Evolutionary conservation across 345 rosid species (phyloP), one percentile per base, ranked within the genome.

Genomic region (Camelina neglecta): DNA sequence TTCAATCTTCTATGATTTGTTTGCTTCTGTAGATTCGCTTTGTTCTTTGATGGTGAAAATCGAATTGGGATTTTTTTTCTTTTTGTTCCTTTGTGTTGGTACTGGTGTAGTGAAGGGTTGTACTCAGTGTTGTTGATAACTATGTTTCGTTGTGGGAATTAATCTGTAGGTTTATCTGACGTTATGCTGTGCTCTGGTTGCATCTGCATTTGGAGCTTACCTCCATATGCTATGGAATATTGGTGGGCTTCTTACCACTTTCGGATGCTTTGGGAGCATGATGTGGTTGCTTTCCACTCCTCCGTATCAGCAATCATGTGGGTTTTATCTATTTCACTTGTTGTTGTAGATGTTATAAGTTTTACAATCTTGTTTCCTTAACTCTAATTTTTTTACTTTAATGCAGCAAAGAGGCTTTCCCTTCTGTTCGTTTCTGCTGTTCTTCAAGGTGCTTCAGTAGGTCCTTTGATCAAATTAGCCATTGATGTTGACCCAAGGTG

Each of bases 401-500:
- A 69, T 16, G 72, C 89, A 92, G 96, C 78, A 75, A 92, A 86
- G 86, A 85, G 96, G 82, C 79, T 87, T 31, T 66, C 77, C 49
- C 88, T 92, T 20, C 59, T 92, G 71, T 80, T 92, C 88, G 78
- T 84, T 2, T 74, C 97, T 2, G 84, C 87, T 0, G 70, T 86
- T 4, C 76, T 92, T 51, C 76, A 90, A 81, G 96, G 97, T 47
- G 97, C 93, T 60, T 84, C 93, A 0, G 21, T 90, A 1, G 96
- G 97, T 79, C 97, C 96, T 35, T 65, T 92, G 58, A 79, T 92
- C 47, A 85, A 86, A 20, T 29, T 84, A 65, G 96, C 96, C 65
- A 82, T 90, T 47, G 79, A 86, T 44, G 60, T 86, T 53, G 91
- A 91, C 65, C 81, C 91, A 66, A 86, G 97, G 97, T 90, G 78